Evolutionary conservation across 1,284 basidiomycete genomes (phyloP), one percentile per base, ranked within the genome.

Genomic region (Leccinum laetum): DNA sequence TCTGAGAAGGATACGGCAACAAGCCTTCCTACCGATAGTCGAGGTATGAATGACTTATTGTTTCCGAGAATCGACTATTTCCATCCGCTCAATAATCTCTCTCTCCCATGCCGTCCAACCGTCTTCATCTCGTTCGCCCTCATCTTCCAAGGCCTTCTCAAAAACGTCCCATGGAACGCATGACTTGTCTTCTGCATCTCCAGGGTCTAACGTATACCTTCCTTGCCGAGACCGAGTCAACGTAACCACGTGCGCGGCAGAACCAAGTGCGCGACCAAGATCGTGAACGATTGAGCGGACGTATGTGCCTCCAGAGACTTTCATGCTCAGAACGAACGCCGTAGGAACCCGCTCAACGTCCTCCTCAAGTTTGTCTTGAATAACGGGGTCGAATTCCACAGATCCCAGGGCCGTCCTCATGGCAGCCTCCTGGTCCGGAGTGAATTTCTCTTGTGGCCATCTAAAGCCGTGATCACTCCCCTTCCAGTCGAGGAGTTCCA

Each of bases 261-360:
- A 93, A 2, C 89, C 93, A 24, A 98, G 77, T 1, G 89, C 86
- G 68, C 90, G 87, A 8, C 91, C 93, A 21, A 98, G 84, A 76
- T 98, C 96, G 75, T 98, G 95, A 57, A 95, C 91, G 69, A 98
- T 90, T 2, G 91, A 94, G 60, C 96, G 90, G 58, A 98, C 95
- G 73, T 98, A 98, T n/a, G 96, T 98, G 26, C 96, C 96, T n/a
- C 92, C 92, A 16, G 94, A 95, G 8, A 98, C 96, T 64, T 85
- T 92, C 95, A 98, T 96, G 63, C 86, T 86, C 67, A 98, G 81
- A 10, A 91, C 90, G 76, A 98, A 97, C n/a, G 90, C 90, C 0
- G 90, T 85, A 1, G 95, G 93, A 14, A 73, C 75, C 62, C 84
- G 78, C 39, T 82, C 80, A 18, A 80, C 79, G 29, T 77, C 68